Evolutionary conservation across 192 early-diverging fungal genomes (phyloP).

Genomic region (Geranomyces michiganensis): DNA sequence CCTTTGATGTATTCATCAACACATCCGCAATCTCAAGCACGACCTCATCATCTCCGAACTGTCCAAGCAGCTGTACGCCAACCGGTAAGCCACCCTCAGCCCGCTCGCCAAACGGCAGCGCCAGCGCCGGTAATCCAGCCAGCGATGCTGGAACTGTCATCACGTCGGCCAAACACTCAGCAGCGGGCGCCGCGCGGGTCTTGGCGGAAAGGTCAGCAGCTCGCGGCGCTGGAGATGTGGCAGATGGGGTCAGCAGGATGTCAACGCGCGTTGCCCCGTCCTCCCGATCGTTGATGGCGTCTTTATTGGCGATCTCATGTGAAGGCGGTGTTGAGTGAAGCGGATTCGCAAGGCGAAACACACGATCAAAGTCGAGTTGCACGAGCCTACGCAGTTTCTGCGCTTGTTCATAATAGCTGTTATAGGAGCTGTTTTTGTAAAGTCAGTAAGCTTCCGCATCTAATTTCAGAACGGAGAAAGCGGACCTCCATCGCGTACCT

Average conservation of each 20-base stretch:
- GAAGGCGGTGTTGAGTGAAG: conserved; percentile 22
- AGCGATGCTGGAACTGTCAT: conserved; percentile 88
- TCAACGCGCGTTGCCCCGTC: conserved; percentile 53
- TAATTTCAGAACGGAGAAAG: not conserved
- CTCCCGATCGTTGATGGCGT: not conserved
- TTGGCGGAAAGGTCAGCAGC: conserved; percentile 33
- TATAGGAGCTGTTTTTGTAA: conserved; percentile 49
- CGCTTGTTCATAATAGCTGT: conserved; percentile 76
- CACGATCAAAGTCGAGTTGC: conserved; percentile 73
- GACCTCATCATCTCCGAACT: conserved; percentile 78
- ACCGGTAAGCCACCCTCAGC: conserved; percentile 62
- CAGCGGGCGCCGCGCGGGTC: conserved; percentile 58
- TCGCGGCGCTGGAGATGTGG: conserved; percentile 72
- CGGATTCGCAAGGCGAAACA: conserved; percentile 71
- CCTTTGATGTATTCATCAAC: not conserved
- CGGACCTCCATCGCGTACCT: conserved; percentile 47
- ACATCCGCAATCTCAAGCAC: conserved; percentile 55
- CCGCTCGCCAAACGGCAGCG: conserved; percentile 31
- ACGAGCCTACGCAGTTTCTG: conserved; percentile 81
- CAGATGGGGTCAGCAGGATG: conserved; percentile 78
- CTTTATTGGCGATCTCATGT: not conserved
- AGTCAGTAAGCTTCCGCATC: not conserved
- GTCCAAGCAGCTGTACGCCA: conserved; percentile 83
- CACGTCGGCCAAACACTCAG: conserved; percentile 90
- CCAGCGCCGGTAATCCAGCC: conserved; percentile 66